These are phyloP conservation scores for Albugo laibachii DNA, from an alignment of 352 stramenopile genomes.

Conservation along the genomic window DNA sequence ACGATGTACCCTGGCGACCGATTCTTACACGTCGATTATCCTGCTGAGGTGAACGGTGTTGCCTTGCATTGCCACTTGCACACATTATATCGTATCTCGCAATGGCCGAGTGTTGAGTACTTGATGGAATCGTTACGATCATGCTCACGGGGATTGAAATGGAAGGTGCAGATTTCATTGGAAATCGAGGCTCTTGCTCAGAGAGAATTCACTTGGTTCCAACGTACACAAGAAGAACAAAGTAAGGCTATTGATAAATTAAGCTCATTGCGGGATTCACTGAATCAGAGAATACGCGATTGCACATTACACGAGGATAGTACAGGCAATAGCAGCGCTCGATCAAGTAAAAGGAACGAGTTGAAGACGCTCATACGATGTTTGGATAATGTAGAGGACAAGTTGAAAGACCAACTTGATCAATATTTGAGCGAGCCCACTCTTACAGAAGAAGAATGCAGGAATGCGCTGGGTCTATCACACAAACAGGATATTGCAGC, in stretches of 20 bases:
- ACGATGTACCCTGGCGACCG: slow-evolving; percentile 26
- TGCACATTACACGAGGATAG: slow-evolving; percentile 10
- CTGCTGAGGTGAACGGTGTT: slow-evolving; percentile 29
- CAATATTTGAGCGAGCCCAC: slow-evolving; percentile 32
- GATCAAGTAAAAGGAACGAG: slow-evolving; percentile 3
- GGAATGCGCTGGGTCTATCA: slow-evolving; percentile 6
- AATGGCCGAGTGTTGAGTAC: slow-evolving; percentile 66
- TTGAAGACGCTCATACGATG: slow-evolving; percentile 47
- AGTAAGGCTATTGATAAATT: slow-evolving; percentile 66
- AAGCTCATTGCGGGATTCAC: slow-evolving; percentile 42
- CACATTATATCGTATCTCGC: slow-evolving; percentile 28
- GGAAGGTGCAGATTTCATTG: slow-evolving; percentile 44
- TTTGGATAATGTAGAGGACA: slow-evolving; percentile 62
- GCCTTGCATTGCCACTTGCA: slow-evolving; percentile 42
- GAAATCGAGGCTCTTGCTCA: slow-evolving; percentile 55
- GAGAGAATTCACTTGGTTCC: slow-evolving; percentile 29
- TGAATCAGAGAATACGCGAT: slow-evolving; percentile 31
- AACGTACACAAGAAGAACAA: slow-evolving; percentile 21
- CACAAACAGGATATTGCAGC: slow-evolving; percentile 7
- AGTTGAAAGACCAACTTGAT: slow-evolving; percentile 33
- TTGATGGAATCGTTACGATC: slow-evolving; percentile 53
- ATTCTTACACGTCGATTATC: slow-evolving; percentile 61
- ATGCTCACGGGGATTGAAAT: slow-evolving; percentile 58
- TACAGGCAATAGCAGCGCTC: background rate
- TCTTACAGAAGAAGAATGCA: slow-evolving; percentile 10